These are phyloP conservation scores for Evernia prunastri DNA, from an alignment of 495 filamentous ascomycete genomes.

Conservation along the genomic window DNA sequence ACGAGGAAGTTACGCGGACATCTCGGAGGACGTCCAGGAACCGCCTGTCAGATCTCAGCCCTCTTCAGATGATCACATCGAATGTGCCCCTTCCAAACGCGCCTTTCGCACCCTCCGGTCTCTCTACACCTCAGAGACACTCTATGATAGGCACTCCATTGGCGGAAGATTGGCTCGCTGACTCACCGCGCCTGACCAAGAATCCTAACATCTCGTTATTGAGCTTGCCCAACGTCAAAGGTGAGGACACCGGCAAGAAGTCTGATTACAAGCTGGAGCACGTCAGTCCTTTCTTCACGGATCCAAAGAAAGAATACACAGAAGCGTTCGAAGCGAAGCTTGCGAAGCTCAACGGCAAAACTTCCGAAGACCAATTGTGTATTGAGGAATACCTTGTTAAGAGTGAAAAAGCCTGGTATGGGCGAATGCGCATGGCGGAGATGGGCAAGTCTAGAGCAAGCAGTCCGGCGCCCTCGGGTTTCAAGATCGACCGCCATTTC, in stretches of 20 bases:
- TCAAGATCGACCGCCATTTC: constrained; percentile 19
- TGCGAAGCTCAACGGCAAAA: constrained; percentile 46
- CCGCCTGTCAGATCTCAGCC: background rate
- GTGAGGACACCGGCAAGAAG: constrained; percentile 33
- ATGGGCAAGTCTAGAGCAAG: constrained; percentile 28
- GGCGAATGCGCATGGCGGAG: constrained; percentile 49
- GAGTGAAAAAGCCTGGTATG: constrained; percentile 61
- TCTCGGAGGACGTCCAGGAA: background rate
- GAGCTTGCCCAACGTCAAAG: constrained; percentile 41
- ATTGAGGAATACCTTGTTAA: constrained; percentile 57
- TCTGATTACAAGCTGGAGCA: constrained; percentile 53
- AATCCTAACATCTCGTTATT: constrained; percentile 4
- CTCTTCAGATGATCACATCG: constrained; percentile 3
- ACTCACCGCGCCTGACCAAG: constrained; percentile 3
- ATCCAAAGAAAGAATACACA: constrained; percentile 52
- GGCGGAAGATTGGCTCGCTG: constrained; percentile 5
- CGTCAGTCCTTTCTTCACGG: constrained; percentile 61
- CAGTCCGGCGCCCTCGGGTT: constrained; percentile 41
- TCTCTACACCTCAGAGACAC: background rate
- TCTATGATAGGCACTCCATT: constrained; percentile 7
- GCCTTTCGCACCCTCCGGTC: background rate
- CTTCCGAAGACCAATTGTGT: constrained; percentile 49
- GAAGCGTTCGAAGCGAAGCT: constrained; percentile 49
- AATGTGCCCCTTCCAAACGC: background rate
- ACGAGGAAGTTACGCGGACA: constrained; percentile 6